Base-by-base conservation (phyloP, 2,329 filamentous ascomycete genomes). In the Colletotrichum graminicola region DNA sequence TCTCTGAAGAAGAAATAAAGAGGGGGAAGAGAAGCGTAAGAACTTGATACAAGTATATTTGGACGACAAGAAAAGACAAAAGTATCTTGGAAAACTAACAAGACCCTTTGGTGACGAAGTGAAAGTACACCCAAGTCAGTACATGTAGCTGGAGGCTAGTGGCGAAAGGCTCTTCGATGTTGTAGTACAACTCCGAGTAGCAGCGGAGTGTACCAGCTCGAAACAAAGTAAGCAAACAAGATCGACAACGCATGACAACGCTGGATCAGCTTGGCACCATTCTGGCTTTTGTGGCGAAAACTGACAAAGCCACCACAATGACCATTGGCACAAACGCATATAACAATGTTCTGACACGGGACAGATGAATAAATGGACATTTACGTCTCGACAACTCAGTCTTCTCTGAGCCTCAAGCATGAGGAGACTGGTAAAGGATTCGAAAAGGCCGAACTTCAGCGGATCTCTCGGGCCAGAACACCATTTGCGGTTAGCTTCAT, bases 401-500 rank as follows among this genome's bases (percentile, higher is more conserved):
- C 1, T 23, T 23, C 43, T 11, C 45, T 23, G 6, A 5, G 11
- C 45, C n/a, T 2, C n/a, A n/a, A 49, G 5, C n/a, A 11, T 3
- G 10, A 10, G 10, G n/a, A 23, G n/a, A 23, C 10, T 47, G 12
- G 39, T 14, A 49, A 49, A n/a, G 39, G 3, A 12, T 23, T 5
- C 11, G 0, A 12, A 23, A 49, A 23, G 3, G 6, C n/a, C 45
- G 36, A 39, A 39, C 36, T 39, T 39, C 36, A 14, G 34, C 52
- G 21, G 32, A 16, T 12, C 7, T 34, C 26, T 18, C 16, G 23
- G 49, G 23, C 21, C 36, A 23, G 12, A 11, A 5, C 16, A 10
- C 66, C 21, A 4, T 5, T 51, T 34, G 43, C 16, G 66, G 60
- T 21, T 68, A 68, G 66, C 52, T 56, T 26, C 41, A 64, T 68